Evolutionary conservation across 1,284 basidiomycete species (phyloP).

Genomic region (Trichosporon sp.): DNA sequence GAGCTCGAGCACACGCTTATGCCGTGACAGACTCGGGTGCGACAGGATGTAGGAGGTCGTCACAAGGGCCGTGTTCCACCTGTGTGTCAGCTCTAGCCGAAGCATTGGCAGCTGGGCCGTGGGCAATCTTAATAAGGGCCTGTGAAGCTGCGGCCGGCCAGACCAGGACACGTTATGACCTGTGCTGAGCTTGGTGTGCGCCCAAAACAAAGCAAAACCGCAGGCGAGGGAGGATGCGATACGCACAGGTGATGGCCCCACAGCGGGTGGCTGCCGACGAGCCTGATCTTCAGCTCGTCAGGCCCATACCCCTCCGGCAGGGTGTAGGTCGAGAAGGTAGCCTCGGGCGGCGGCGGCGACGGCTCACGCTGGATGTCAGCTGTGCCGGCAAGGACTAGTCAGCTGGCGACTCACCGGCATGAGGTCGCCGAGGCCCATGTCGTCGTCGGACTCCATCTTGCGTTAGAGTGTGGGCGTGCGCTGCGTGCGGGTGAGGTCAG

Average conservation of each 20-base stretch:
- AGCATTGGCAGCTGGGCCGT: too few species aligned
- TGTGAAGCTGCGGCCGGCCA: too few species aligned
- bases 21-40: constrained; percentile 37
- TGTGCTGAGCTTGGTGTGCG: too few species aligned
- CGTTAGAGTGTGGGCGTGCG: background rate
- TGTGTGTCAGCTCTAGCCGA: constrained; percentile 34
- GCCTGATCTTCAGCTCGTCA: constrained; percentile 59
- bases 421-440: constrained; percentile 45
- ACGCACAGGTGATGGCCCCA: constrained; percentile 86
- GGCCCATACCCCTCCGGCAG: constrained; percentile 25
- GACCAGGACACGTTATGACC: too few species aligned
- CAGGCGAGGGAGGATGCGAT: too few species aligned
- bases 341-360: constrained; percentile 30
- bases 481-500: background rate
- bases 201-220: too few species aligned
- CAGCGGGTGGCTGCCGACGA: constrained; percentile 81
- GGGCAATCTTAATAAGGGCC: too few species aligned
- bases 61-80: constrained; percentile 78
- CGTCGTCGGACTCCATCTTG: constrained; percentile 31
- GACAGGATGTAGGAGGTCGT: constrained; percentile 68
- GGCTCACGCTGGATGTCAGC: constrained; percentile 28
- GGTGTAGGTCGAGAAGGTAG: constrained; percentile 45
- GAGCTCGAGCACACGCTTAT: constrained; percentile 69
- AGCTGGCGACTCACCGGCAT: constrained; percentile 42
- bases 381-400: constrained; percentile 20